These are phyloP conservation scores for Aureoboletus auriporus DNA, from an alignment of 768 basidiomycete genomes.

Conservation along the genomic window DNA sequence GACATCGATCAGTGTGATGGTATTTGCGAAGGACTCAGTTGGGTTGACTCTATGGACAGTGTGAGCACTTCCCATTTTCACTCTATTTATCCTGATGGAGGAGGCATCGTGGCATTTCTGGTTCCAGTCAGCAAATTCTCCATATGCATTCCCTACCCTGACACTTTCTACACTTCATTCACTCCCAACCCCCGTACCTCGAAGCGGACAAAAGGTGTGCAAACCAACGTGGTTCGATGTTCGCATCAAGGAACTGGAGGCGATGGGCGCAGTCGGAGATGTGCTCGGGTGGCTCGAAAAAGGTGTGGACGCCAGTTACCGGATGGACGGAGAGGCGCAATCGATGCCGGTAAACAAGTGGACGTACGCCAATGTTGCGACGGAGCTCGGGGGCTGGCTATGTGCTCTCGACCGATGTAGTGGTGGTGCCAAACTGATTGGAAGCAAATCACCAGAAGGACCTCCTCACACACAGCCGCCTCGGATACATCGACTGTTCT, in stretches of 20 bases:
- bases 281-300: slow-evolving; percentile 53
- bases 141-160: slow-evolving; percentile 83
- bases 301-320: slow-evolving; percentile 12
- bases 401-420: slow-evolving; percentile 39
- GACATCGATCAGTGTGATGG: slow-evolving; percentile 71
- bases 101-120: slow-evolving; percentile 18
- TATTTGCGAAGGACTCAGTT: slow-evolving; percentile 72
- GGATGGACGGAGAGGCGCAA: slow-evolving; percentile 2
- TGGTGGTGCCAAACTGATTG: background rate
- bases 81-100: background rate
- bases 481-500: slow-evolving; percentile 47
- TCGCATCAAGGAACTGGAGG: slow-evolving; percentile 53
- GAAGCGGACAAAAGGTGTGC: slow-evolving; percentile 74
- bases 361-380: slow-evolving; percentile 47
- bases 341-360: slow-evolving; percentile 38
- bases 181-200: slow-evolving; percentile 80
- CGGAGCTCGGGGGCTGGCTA: slow-evolving; percentile 58
- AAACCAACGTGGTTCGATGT: slow-evolving; percentile 85
- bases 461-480: slow-evolving; percentile 8
- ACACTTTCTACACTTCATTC: slow-evolving; percentile 82
- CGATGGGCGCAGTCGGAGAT: slow-evolving; percentile 54
- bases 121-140: slow-evolving; percentile 59
- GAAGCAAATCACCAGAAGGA: background rate
- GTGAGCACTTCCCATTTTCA: slow-evolving; percentile 34
- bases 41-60: slow-evolving; percentile 62